Evolutionary conservation across 2,329 filamentous ascomycete genomes (phyloP).

Genomic region (Trichoderma breve): DNA sequence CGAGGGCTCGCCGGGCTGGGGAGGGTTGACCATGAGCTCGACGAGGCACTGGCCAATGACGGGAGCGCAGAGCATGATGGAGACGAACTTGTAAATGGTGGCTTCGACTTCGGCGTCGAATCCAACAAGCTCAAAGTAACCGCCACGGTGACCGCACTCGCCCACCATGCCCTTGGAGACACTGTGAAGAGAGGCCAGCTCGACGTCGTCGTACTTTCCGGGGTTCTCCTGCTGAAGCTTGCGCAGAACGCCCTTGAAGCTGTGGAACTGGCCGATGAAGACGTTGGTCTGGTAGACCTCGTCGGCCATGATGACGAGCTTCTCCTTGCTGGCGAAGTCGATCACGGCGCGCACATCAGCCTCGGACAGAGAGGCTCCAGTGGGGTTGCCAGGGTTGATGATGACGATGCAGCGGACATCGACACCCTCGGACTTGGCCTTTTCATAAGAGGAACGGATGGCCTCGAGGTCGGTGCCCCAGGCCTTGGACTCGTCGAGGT

Average conservation of each 20-base stretch:
- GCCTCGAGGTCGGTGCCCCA: constrained; percentile 87
- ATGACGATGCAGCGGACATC: constrained; percentile 92
- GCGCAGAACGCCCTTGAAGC: constrained; percentile 87
- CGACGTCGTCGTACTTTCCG: constrained; percentile 77
- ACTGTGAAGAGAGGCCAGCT: constrained; percentile 89
- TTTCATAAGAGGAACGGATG: constrained; percentile 70
- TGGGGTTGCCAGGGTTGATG: constrained; percentile 98
- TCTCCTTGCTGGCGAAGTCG: constrained; percentile 79
- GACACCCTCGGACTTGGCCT: constrained; percentile 72
- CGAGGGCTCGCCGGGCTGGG: constrained; percentile 76
- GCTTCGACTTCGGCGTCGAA: constrained; percentile 83
- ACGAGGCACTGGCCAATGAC: constrained; percentile 95
- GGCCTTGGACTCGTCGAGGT: constrained; percentile 78
- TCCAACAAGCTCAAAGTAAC: constrained; percentile 93
- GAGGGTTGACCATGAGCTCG: constrained; percentile 97
- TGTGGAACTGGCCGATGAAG: constrained; percentile 89
- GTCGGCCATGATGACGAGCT: constrained; percentile 87
- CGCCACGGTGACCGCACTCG: constrained; percentile 95
- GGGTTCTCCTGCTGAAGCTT: constrained; percentile 72
- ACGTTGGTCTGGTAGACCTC: constrained; percentile 99
- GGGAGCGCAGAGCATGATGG: constrained; percentile 92
- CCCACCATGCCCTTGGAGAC: constrained; percentile 98
- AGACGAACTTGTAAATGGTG: constrained; percentile 98
- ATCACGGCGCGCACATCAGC: constrained; percentile 82
- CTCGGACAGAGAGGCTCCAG: constrained; percentile 78